A percentile compares a stretch with the other conserved stretches of the same genome.
Evolutionary conservation across 208 protist genomes (phyloP).

Genomic region (Trypanosoma grayi): DNA sequence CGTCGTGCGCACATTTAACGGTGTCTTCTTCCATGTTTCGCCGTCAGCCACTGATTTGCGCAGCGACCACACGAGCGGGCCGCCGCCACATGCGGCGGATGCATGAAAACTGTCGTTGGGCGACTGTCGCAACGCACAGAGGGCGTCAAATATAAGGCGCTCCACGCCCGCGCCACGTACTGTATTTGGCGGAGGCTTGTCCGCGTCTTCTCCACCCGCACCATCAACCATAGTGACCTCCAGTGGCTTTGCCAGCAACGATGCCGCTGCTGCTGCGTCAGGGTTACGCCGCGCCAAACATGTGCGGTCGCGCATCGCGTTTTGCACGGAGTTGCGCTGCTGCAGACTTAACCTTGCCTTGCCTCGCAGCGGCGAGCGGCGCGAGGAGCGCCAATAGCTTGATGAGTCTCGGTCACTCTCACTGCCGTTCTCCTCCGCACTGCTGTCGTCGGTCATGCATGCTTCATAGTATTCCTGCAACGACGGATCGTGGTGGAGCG

Average conservation of each 20-base stretch:
- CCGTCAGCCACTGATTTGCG: slow-evolving; percentile 16
- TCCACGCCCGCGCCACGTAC: neutral
- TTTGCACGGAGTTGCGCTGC: slow-evolving; percentile 28
- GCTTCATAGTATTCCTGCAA: slow-evolving; percentile 57
- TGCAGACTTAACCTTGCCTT: slow-evolving; percentile 23
- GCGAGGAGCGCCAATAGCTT: slow-evolving; percentile 20
- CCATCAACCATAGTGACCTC: neutral
- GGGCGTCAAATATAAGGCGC: slow-evolving; percentile 52
- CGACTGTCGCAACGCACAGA: slow-evolving; percentile 57
- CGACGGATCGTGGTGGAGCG: slow-evolving; percentile 16
- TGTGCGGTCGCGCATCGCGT: slow-evolving; percentile 2
- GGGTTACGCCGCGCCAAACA: neutral
- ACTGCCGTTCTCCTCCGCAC: neutral
- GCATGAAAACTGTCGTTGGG: slow-evolving; percentile 33
- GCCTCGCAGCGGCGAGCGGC: slow-evolving; percentile 36
- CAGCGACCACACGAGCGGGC: slow-evolving; percentile 21
- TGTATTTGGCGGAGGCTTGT: neutral
- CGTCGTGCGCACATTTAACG: slow-evolving; percentile 8
- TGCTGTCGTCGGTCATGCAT: slow-evolving; percentile 20
- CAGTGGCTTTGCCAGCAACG: slow-evolving; percentile 6
- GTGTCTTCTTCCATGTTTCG: slow-evolving; percentile 5
- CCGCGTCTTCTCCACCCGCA: neutral
- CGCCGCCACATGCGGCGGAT: neutral
- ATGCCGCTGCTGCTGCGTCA: slow-evolving; percentile 4
- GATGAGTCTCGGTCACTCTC: slow-evolving; percentile 18